phyloP scores from a whole-genome alignment of 2,329 filamentous ascomycete species.

The Podosphaera aphanis region DNA sequence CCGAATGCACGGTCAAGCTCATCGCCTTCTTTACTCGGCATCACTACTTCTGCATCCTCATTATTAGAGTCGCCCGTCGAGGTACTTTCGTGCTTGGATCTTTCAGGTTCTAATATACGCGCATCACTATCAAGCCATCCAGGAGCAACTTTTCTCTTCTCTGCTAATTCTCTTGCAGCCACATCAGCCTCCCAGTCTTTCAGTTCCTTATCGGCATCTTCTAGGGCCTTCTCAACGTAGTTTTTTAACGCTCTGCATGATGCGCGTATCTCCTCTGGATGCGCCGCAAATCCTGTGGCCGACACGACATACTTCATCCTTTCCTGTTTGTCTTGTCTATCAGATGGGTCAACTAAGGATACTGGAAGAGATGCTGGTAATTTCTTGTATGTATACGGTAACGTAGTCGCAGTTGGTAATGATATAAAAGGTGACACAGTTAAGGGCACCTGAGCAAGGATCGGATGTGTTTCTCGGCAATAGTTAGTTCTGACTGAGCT shows the following conservation, averaged over 20 bases:
- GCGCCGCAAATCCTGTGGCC: slow-evolving; percentile 54
- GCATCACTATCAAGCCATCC: slow-evolving; percentile 61
- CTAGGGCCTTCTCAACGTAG: slow-evolving; percentile 46
- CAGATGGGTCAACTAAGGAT: slow-evolving; percentile 32
- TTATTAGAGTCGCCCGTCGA: slow-evolving; percentile 14
- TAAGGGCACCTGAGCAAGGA: slow-evolving; percentile 77
- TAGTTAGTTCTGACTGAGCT: neutral
- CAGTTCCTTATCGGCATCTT: slow-evolving; percentile 44
- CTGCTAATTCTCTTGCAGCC: slow-evolving; percentile 41
- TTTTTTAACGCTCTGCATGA: slow-evolving; percentile 58
- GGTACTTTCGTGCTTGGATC: slow-evolving; percentile 10
- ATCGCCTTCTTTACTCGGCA: slow-evolving; percentile 23
- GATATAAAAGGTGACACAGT: slow-evolving; percentile 87
- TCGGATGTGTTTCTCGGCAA: slow-evolving; percentile 46
- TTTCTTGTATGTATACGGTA: slow-evolving; percentile 86
- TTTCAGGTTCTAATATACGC: slow-evolving; percentile 44
- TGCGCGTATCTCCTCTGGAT: slow-evolving; percentile 64
- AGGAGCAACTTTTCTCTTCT: slow-evolving; percentile 58
- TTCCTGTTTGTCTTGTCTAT: slow-evolving; percentile 24
- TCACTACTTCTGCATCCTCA: slow-evolving; percentile 13
- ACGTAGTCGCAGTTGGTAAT: slow-evolving; percentile 67
- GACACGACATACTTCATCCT: slow-evolving; percentile 56
- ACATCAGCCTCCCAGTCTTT: slow-evolving; percentile 46
- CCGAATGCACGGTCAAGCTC: slow-evolving; percentile 30
- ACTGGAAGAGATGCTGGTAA: slow-evolving; percentile 71